Conservation (phyloP, 192 early-diverging fungal species). For the Neocallimastix lanati region DNA sequence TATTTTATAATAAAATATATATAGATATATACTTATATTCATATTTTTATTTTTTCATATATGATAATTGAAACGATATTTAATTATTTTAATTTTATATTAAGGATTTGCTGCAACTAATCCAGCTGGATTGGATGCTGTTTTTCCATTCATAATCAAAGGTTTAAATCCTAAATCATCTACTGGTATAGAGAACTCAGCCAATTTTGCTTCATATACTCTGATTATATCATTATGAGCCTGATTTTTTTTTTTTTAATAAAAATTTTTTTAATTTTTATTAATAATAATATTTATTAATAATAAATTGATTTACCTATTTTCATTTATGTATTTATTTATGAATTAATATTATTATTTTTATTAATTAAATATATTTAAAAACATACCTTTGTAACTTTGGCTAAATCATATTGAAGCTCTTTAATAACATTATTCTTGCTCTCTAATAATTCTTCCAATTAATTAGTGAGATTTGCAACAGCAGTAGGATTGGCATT, state of each 20-base stretch:
- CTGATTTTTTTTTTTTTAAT: too few relatives aligned
- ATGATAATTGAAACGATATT: too few relatives aligned
- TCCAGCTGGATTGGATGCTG: background rate
- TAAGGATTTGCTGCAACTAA: background rate
- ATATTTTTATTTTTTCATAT: too few relatives aligned
- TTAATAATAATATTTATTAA: too few relatives aligned
- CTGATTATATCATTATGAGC: conserved; percentile 46
- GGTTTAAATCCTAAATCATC: conserved; percentile 45
- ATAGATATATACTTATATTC: too few relatives aligned
- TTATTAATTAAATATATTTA: too few relatives aligned
- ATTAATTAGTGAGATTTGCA: conserved; percentile 20
- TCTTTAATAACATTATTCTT: conserved; percentile 44
- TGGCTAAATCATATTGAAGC: conserved; percentile 40
- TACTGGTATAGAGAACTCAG: conserved; percentile 34
- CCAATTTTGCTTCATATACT: conserved; percentile 40
- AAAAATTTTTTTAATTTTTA: too few relatives aligned
- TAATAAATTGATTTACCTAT: too few relatives aligned
- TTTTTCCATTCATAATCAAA: conserved; percentile 10
- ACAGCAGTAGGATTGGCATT: conserved; percentile 36
- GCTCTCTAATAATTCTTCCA: conserved; percentile 37
- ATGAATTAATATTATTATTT: too few relatives aligned
- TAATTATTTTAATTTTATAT: too few relatives aligned
- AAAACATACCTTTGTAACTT: conserved; percentile 40
- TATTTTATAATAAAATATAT: too few relatives aligned
- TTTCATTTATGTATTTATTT: too few relatives aligned